Evolutionary conservation across 805 yeast species (phyloP).

Genomic region (Kodamaea hsintzibuensis): DNA sequence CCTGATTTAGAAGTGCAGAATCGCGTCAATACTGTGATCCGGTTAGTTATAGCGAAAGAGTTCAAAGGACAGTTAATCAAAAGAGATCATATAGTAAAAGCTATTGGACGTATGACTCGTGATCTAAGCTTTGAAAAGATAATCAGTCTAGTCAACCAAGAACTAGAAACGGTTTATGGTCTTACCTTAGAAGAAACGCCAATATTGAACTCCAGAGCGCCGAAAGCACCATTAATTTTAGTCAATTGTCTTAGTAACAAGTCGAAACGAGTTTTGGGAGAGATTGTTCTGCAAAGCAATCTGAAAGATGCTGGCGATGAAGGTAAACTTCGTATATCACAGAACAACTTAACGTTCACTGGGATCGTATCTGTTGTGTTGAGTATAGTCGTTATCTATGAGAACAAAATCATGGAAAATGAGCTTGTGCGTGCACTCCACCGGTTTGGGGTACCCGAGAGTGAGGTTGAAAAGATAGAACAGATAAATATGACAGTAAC

Average conservation of each 20-base stretch:
- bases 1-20: slow-evolving; percentile 10
- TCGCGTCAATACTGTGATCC: slow-evolving; percentile 11
- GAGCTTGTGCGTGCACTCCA: slow-evolving; percentile 23
- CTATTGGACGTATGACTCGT: not conserved
- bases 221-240: slow-evolving; percentile 20
- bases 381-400: slow-evolving; percentile 30
- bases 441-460: slow-evolving; percentile 19
- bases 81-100: slow-evolving; percentile 24
- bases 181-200: slow-evolving; percentile 23
- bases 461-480: slow-evolving; percentile 6
- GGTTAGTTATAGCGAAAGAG: slow-evolving; percentile 24
- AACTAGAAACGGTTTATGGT: slow-evolving; percentile 29
- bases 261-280: slow-evolving; percentile 25
- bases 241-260: slow-evolving; percentile 20
- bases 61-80: slow-evolving; percentile 22
- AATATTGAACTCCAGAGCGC: slow-evolving; percentile 6
- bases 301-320: slow-evolving; percentile 13
- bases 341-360: slow-evolving; percentile 11
- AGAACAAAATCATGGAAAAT: slow-evolving; percentile 31
- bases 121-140: slow-evolving; percentile 17
- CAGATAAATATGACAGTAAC: slow-evolving; percentile 16
- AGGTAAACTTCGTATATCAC: slow-evolving; percentile 12
- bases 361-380: slow-evolving; percentile 34
- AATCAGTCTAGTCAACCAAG: slow-evolving; percentile 16
- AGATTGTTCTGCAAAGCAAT: slow-evolving; percentile 22